phyloP scores from a whole-genome alignment of 176 grass and related monocot species.

The Cenchrus fungigraminus region DNA sequence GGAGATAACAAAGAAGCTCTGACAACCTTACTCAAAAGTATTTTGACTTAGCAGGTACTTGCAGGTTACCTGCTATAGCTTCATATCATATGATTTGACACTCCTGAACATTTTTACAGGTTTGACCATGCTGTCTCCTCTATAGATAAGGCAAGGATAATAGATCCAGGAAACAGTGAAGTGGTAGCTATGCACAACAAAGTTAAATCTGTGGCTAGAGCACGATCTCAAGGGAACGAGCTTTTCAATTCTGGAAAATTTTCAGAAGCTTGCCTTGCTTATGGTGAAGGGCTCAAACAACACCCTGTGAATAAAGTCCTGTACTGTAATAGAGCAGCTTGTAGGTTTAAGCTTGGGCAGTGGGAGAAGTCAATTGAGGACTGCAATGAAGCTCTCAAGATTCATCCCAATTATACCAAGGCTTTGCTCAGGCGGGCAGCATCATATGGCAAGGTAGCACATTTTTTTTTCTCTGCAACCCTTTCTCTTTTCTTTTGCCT shows the following conservation, averaged over 20 bases:
- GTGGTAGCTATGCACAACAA: slow-evolving; percentile 62
- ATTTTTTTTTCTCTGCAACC: background rate
- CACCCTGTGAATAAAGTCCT: slow-evolving; percentile 84
- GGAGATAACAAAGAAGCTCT: background rate
- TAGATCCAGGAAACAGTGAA: slow-evolving; percentile 71
- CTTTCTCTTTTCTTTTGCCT: background rate
- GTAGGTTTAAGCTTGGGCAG: slow-evolving; percentile 80
- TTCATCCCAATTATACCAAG: slow-evolving; percentile 92
- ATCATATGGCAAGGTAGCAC: slow-evolving; percentile 78
- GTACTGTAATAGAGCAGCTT: slow-evolving; percentile 95
- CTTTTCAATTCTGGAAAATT: slow-evolving; percentile 88
- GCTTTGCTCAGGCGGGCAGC: slow-evolving; percentile 94
- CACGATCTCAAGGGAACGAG: slow-evolving; percentile 84
- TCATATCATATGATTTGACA: slow-evolving; percentile 39
- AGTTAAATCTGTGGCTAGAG: slow-evolving; percentile 71
- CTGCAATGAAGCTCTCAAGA: slow-evolving; percentile 91
- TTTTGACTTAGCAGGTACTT: slow-evolving; percentile 36
- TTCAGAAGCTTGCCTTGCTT: slow-evolving; percentile 79
- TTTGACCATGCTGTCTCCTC: slow-evolving; percentile 81
- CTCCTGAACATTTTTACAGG: slow-evolving; percentile 56
- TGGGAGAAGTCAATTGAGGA: slow-evolving; percentile 96
- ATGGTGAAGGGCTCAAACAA: slow-evolving; percentile 85
- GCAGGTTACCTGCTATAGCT: background rate
- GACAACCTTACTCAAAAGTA: slow-evolving; percentile 29
- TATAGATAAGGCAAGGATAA: slow-evolving; percentile 72